These are phyloP conservation scores for Pythium monospermum DNA, from an alignment of 352 stramenopile genomes.

Conservation along the genomic window DNA sequence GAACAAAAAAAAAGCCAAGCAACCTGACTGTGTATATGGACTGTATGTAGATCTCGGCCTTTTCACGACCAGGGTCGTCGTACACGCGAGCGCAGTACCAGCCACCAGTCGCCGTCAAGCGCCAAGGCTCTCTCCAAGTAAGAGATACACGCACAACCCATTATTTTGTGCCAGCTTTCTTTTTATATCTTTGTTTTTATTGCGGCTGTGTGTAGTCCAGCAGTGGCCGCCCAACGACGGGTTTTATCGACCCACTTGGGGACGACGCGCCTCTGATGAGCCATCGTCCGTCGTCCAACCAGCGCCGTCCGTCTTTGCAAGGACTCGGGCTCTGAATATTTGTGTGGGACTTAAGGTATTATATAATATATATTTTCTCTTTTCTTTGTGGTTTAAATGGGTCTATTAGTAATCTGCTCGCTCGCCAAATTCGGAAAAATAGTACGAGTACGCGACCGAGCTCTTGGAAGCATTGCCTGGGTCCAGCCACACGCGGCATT, in stretches of 20 bases:
- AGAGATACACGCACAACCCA: too few species aligned
- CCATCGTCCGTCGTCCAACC: conserved; percentile 39
- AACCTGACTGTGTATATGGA: neutral
- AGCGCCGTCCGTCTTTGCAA: conserved; percentile 51
- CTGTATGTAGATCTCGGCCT: conserved; percentile 51
- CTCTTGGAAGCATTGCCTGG: conserved; percentile 41
- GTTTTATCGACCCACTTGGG: conserved; percentile 58
- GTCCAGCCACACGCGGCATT: conserved; percentile 80
- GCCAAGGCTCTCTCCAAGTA: conserved; percentile 47
- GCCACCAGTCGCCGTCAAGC: conserved; percentile 31
- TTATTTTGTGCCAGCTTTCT: neutral
- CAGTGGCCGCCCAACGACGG: conserved; percentile 28
- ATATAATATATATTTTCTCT: neutral
- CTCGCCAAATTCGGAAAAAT: conserved; percentile 73
- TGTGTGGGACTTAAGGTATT: neutral
- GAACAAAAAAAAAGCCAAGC: too few species aligned
- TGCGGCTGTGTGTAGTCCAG: conserved; percentile 29
- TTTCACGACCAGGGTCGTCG: conserved; percentile 68
- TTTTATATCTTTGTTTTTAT: neutral
- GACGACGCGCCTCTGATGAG: conserved; percentile 32
- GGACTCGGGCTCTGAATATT: conserved; percentile 40
- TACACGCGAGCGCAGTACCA: conserved; percentile 65
- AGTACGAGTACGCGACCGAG: conserved; percentile 61
- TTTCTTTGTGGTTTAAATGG: neutral
- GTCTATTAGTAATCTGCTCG: conserved; percentile 31